phyloP scores from a whole-genome alignment of 2,329 filamentous ascomycete genomes.

The Colletotrichum liriopes region DNA sequence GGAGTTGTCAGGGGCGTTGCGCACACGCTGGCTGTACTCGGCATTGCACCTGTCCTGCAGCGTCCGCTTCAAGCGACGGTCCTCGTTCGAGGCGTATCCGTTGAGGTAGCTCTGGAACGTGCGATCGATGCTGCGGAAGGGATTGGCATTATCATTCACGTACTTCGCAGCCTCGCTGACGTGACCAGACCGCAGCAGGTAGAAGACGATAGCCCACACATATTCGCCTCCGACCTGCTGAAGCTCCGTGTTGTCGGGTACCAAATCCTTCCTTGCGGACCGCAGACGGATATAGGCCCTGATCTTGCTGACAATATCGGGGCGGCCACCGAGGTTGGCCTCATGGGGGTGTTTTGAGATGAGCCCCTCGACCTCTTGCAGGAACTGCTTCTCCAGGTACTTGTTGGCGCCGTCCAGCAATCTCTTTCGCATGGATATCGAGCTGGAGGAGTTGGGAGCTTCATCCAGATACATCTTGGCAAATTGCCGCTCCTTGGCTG shows the following conservation, averaged over 20 bases:
- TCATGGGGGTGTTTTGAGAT: slow-evolving; percentile 90
- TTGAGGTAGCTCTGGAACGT: slow-evolving; percentile 92
- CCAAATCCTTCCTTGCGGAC: slow-evolving; percentile 85
- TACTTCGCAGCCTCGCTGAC: slow-evolving; percentile 89
- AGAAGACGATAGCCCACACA: slow-evolving; percentile 96
- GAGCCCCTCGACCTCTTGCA: slow-evolving; percentile 81
- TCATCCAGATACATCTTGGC: slow-evolving; percentile 84
- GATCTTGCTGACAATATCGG: slow-evolving; percentile 90
- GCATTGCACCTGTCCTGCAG: slow-evolving; percentile 90
- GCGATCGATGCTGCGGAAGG: slow-evolving; percentile 91
- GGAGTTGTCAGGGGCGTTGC: slow-evolving; percentile 87
- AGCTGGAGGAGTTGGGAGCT: slow-evolving; percentile 73
- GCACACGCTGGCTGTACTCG: slow-evolving; percentile 88
- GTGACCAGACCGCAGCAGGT: slow-evolving; percentile 88
- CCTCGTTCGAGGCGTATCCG: slow-evolving; percentile 83
- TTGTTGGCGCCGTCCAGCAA: slow-evolving; percentile 85
- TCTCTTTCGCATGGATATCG: slow-evolving; percentile 80
- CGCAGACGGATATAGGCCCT: slow-evolving; percentile 92
- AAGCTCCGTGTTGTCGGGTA: slow-evolving; percentile 84
- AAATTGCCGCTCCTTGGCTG: slow-evolving; percentile 83
- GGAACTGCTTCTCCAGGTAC: slow-evolving; percentile 87
- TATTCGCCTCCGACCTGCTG: slow-evolving; percentile 87
- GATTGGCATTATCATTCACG: slow-evolving; percentile 82
- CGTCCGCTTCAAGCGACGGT: slow-evolving; percentile 83
- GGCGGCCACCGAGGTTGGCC: slow-evolving; percentile 90